phyloP scores from a whole-genome alignment of 2,329 filamentous ascomycete species.

The Cordyceps tenuipes region DNA sequence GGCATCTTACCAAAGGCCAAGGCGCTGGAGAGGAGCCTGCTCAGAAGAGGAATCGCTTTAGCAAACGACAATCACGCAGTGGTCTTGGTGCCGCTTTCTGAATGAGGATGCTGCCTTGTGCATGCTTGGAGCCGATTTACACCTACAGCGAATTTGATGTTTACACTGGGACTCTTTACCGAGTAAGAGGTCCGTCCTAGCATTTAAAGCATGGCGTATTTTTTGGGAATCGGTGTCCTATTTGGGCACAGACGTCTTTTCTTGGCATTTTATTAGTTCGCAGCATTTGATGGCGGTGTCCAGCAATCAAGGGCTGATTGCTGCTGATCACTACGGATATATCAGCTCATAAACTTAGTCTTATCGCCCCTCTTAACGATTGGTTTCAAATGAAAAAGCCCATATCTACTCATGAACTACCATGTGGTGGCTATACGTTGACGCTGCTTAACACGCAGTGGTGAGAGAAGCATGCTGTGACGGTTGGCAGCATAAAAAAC shows the following conservation, averaged over 20 bases:
- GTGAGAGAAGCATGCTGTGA: background rate
- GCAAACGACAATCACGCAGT: constrained; percentile 88
- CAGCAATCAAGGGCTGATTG: constrained; percentile 12
- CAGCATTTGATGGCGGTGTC: constrained; percentile 5
- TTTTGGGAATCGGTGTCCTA: constrained; percentile 1
- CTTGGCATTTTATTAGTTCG: background rate
- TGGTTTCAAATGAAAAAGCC: background rate
- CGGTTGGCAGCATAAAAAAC: too few species aligned
- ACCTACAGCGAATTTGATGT: background rate
- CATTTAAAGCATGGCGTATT: constrained; percentile 10
- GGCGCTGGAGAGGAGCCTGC: constrained; percentile 43
- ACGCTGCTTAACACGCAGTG: too few species aligned
- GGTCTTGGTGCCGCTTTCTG: constrained; percentile 85
- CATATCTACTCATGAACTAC: background rate
- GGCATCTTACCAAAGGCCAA: constrained; percentile 53
- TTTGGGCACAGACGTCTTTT: background rate
- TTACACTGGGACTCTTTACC: background rate
- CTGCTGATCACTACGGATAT: constrained; percentile 8
- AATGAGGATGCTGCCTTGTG: constrained; percentile 11
- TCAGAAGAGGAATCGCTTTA: constrained; percentile 62
- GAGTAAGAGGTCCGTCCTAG: background rate
- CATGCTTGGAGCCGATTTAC: background rate
- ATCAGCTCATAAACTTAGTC: constrained; percentile 6
- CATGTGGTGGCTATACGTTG: too few species aligned
- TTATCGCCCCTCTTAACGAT: background rate